A percentile compares a stretch with the other conserved stretches of the same genome.
Evolutionary conservation across 306 rosid species (phyloP).

Genomic region (Lathyrus tuberosus): DNA sequence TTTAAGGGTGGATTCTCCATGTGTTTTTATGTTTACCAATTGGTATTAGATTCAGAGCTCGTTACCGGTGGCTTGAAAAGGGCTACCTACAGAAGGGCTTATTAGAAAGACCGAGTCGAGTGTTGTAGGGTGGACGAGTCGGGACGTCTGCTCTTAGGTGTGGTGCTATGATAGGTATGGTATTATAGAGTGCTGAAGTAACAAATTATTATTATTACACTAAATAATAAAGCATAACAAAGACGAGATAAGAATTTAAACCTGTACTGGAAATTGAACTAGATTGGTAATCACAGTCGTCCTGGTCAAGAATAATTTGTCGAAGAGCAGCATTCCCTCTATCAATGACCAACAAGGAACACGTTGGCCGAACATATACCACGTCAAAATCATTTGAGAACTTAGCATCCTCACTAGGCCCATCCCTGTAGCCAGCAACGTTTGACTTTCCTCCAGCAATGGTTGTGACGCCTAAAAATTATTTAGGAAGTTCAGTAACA

Average conservation of each 20-base stretch:
- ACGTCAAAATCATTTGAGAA: slow-evolving; percentile 96
- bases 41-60: too few species aligned
- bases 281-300: slow-evolving; percentile 82
- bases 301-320: slow-evolving; percentile 81
- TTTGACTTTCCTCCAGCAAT: slow-evolving; percentile 98
- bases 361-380: slow-evolving; percentile 75
- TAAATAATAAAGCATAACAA: not conserved
- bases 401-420: slow-evolving; percentile 97
- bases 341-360: slow-evolving; percentile 93
- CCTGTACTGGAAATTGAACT: slow-evolving; percentile 86
- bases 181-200: not conserved
- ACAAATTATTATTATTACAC: not conserved
- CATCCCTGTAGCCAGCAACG: slow-evolving; percentile 92
- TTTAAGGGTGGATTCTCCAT: too few species aligned
- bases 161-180: not conserved
- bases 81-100: too few species aligned
- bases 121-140: not conserved
- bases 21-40: too few species aligned
- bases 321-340: slow-evolving; percentile 98
- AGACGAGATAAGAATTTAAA: slow-evolving; percentile 39
- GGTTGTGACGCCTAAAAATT: slow-evolving; percentile 82
- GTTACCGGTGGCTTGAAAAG: too few species aligned
- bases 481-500: slow-evolving; percentile 29
- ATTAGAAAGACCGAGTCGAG: not conserved
- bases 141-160: not conserved